Evolutionary conservation across 2,329 filamentous ascomycete species (phyloP).

Genomic region (Nothopassalora personata): DNA sequence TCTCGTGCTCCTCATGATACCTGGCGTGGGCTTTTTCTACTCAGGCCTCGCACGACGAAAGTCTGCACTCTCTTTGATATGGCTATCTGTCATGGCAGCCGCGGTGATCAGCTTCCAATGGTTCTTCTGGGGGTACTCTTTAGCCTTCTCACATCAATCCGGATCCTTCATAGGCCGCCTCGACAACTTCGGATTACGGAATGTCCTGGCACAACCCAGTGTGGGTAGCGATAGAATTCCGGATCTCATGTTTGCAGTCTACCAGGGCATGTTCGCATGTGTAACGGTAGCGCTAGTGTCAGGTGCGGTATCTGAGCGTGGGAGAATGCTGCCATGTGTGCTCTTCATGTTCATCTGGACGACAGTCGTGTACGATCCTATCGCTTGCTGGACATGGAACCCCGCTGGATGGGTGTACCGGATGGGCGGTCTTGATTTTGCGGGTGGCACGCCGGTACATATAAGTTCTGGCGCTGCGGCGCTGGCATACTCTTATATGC

Average conservation of each 20-base stretch:
- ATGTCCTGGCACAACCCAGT: slow-evolving; percentile 69
- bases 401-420: slow-evolving; percentile 70
- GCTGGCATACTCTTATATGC: slow-evolving; percentile 84
- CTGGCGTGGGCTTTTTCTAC: slow-evolving; percentile 90
- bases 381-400: slow-evolving; percentile 96
- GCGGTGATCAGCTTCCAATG: slow-evolving; percentile 82
- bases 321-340: slow-evolving; percentile 80
- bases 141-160: slow-evolving; percentile 74
- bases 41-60: slow-evolving; percentile 83
- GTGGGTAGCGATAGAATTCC: slow-evolving; percentile 69
- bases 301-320: slow-evolving; percentile 79
- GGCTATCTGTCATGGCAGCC: slow-evolving; percentile 75
- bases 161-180: slow-evolving; percentile 73
- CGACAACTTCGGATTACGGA: slow-evolving; percentile 70
- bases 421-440: slow-evolving; percentile 81
- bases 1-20: slow-evolving; percentile 86
- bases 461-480: slow-evolving; percentile 81
- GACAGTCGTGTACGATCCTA: slow-evolving; percentile 84
- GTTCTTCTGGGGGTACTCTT: slow-evolving; percentile 92
- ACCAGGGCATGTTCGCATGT: slow-evolving; percentile 82
- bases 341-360: slow-evolving; percentile 93
- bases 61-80: slow-evolving; percentile 80
- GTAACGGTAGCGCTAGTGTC: slow-evolving; percentile 83
- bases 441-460: slow-evolving; percentile 84
- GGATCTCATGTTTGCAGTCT: slow-evolving; percentile 78